phyloP scores from a whole-genome alignment of 768 basidiomycete species.

The Mycena rosella region DNA sequence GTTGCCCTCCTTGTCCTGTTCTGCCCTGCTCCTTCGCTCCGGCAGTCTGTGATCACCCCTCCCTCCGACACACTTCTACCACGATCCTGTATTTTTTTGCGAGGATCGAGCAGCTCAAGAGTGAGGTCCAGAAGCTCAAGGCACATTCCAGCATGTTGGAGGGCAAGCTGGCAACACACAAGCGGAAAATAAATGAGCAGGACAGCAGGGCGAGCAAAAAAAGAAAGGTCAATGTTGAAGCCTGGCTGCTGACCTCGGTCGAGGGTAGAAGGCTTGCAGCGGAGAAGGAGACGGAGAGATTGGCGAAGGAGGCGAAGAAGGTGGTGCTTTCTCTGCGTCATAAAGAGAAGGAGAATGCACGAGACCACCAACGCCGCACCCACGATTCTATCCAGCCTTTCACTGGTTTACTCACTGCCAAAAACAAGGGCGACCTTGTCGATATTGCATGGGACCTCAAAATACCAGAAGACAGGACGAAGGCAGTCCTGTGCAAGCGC shows the following conservation, averaged over 20 bases:
- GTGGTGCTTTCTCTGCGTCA: background rate
- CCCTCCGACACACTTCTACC: background rate
- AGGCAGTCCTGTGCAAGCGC: background rate
- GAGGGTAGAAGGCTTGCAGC: conserved; percentile 8
- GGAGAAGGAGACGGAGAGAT: conserved; percentile 7
- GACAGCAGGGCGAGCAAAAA: background rate
- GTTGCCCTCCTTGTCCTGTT: no score
- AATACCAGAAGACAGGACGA: conserved; percentile 9
- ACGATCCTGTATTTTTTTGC: background rate
- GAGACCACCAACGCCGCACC: background rate
- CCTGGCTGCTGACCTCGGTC: conserved; percentile 14
- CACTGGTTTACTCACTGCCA: no score
- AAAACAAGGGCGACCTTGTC: conserved; percentile 33
- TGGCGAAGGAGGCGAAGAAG: conserved; percentile 10
- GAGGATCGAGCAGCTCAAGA: background rate
- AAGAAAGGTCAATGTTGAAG: conserved; percentile 10
- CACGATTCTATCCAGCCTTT: background rate
- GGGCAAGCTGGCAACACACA: background rate
- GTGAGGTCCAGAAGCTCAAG: background rate
- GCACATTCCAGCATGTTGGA: background rate
- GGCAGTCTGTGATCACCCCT: background rate
- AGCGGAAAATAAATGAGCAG: conserved; percentile 6
- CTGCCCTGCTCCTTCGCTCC: background rate
- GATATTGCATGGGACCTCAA: conserved; percentile 4
- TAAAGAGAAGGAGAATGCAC: conserved; percentile 12